Evolutionary conservation across 2,329 filamentous ascomycete species (phyloP).

Genomic region (Colletotrichum sp.): DNA sequence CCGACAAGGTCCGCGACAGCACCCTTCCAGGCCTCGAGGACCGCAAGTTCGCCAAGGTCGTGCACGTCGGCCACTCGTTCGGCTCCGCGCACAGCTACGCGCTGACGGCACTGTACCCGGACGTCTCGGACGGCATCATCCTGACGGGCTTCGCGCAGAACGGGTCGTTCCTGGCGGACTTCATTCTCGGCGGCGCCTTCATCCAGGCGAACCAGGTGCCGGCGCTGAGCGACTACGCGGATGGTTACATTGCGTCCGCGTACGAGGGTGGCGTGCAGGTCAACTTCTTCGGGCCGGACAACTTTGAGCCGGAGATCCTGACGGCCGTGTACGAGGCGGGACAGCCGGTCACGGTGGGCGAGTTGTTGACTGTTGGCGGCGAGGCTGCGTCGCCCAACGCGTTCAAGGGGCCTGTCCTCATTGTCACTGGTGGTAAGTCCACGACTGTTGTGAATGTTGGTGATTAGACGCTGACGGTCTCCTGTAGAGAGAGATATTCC

Average conservation of each 20-base stretch:
- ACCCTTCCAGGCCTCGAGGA: conserved; percentile 44
- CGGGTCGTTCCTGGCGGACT: conserved; percentile 45
- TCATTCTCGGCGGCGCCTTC: conserved; percentile 52
- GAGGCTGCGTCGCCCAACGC: conserved; percentile 35
- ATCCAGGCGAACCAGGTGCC: conserved; percentile 42
- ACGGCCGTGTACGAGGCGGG: conserved; percentile 48
- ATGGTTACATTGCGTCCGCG: conserved; percentile 58
- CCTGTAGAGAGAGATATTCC: conserved; percentile 50
- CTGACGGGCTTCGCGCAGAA: conserved; percentile 65
- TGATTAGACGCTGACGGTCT: neutral
- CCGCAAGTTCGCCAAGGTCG: conserved; percentile 43
- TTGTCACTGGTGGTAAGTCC: conserved; percentile 60
- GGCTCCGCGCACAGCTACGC: conserved; percentile 64
- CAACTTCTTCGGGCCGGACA: conserved; percentile 55
- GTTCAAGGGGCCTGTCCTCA: conserved; percentile 60
- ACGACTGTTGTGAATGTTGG: neutral
- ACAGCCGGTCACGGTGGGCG: conserved; percentile 63
- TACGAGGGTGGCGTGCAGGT: conserved; percentile 54
- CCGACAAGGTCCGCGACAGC: conserved; percentile 50
- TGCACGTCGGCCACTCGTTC: conserved; percentile 70
- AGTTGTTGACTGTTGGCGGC: conserved; percentile 60
- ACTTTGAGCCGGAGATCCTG: conserved; percentile 61
- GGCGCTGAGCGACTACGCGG: conserved; percentile 37
- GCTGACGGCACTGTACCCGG: conserved; percentile 56
- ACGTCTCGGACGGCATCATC: conserved; percentile 61